Percentiles rank a stretch among this genome's conserved stretches.
phyloP scores from a whole-genome alignment of 805 yeast species.

The Starmera amethionina region DNA sequence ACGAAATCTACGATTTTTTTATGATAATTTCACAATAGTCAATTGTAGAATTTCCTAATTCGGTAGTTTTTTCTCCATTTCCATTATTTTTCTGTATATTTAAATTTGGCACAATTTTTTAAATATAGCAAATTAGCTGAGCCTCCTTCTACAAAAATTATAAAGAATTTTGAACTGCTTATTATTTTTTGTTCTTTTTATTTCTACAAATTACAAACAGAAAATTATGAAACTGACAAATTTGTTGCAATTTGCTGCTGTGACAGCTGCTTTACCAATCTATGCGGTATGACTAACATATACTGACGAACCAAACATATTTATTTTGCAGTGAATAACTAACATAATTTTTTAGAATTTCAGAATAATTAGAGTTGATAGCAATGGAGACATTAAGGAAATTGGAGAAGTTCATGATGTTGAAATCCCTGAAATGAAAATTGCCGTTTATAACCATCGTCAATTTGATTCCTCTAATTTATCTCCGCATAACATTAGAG shows the following conservation, averaged over 20 bases:
- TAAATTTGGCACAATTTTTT: too few relatives aligned
- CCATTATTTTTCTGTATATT: too few relatives aligned
- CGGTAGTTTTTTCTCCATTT: too few relatives aligned
- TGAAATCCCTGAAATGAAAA: conserved; percentile 2
- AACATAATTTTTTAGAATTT: conserved; percentile 5
- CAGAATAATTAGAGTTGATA: conserved; percentile 6
- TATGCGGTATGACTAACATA: conserved; percentile 11
- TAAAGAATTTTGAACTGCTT: too few relatives aligned
- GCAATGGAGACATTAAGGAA: conserved; percentile 5
- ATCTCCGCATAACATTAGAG: too few relatives aligned
- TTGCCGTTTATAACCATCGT: too few relatives aligned
- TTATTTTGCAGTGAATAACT: background rate
- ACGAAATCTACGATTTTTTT: too few relatives aligned
- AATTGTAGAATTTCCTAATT: too few relatives aligned
- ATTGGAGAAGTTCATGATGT: conserved; percentile 8
- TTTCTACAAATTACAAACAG: background rate
- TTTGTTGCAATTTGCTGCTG: conserved; percentile 10
- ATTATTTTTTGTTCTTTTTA: background rate
- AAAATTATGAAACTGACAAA: conserved; percentile 12
- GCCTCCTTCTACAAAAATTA: too few relatives aligned
- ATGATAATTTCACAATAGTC: too few relatives aligned
- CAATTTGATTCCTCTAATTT: too few relatives aligned
- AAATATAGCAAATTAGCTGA: too few relatives aligned
- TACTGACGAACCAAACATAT: background rate
- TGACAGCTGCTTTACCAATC: conserved; percentile 14